Evolutionary conservation across 108 stramenopile genomes (phyloP), one percentile per base, ranked within the genome.

Genomic region (Cyclostephanos tholiformis): DNA sequence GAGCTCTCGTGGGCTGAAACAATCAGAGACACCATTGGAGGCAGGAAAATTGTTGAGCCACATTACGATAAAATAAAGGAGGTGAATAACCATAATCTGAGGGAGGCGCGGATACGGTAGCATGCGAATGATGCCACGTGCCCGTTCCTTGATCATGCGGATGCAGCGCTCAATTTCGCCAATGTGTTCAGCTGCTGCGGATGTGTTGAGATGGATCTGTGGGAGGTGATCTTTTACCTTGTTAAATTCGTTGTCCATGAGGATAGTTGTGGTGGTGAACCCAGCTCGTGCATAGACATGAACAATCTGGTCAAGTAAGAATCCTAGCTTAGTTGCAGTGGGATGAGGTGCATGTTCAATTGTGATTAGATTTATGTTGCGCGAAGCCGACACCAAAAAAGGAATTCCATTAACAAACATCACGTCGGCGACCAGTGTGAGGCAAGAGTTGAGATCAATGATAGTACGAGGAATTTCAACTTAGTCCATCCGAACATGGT

Each of bases 91-190:
- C 17, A 20, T 20, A 10, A 51, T n/a, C n/a, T n/a, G n/a, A n/a
- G n/a, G n/a, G n/a, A n/a, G n/a, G n/a, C n/a, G n/a, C n/a, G n/a
- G n/a, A 60, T 63, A 86, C 4, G 86, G 86, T 1, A 86, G 48
- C 4, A 41, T 65, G 51, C 65, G 22, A 46, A 51, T 53, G 23
- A 57, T 57, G 6, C 67, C 43, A 23, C 82, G 55, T 8, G 23
- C 23, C 2, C 83, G 52, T 27, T 86, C 80, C 58, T 85, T 82
- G 26, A 82, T 71, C 1, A 65, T 66, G 0, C 71, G 79, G 20
- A 76, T 80, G 16, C n/a, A 55, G 16, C 85, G 66, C 67, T 86
- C 86, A 23, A 82, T 59, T 32, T 70, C 83, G 17, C 76, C 72
- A 11, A 84, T 73, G 66, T 87, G 86, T 36, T 82, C 83, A 25